A percentile compares a stretch with the other conserved stretches of the same genome.
Evolutionary conservation across 768 basidiomycete species (phyloP).

Genomic region (Suillus plorans): DNA sequence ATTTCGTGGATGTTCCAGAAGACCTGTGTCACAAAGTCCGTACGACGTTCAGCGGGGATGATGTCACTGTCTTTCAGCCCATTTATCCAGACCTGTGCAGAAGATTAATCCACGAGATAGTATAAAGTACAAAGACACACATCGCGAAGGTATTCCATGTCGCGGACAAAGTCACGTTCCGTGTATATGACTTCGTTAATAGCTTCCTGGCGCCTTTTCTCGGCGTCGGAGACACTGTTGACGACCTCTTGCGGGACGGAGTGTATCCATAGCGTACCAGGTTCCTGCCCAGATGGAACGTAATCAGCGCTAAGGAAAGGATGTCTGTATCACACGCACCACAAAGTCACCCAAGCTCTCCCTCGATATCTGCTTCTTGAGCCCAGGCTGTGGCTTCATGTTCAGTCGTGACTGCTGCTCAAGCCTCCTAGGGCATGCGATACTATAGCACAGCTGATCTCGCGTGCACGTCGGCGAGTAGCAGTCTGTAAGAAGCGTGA

Average conservation of each 20-base stretch:
- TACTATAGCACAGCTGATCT: slow-evolving; percentile 95
- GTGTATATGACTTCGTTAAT: slow-evolving; percentile 97
- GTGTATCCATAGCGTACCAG: slow-evolving; percentile 92
- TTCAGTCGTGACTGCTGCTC: slow-evolving; percentile 95
- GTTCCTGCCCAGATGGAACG: slow-evolving; percentile 50
- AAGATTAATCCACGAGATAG: neutral
- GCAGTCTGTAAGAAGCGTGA: slow-evolving; percentile 94
- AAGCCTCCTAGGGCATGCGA: slow-evolving; percentile 89
- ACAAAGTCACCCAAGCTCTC: slow-evolving; percentile 82
- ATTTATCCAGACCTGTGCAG: slow-evolving; percentile 79
- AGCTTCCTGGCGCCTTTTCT: slow-evolving; percentile 96
- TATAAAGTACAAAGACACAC: slow-evolving; percentile 43
- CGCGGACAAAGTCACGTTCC: slow-evolving; percentile 95
- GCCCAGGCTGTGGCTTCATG: slow-evolving; percentile 89
- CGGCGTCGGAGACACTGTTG: slow-evolving; percentile 86
- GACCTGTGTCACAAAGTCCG: slow-evolving; percentile 88
- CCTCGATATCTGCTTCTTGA: slow-evolving; percentile 79
- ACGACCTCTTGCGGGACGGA: slow-evolving; percentile 93
- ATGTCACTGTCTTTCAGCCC: slow-evolving; percentile 75
- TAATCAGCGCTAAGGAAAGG: slow-evolving; percentile 9
- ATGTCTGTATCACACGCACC: slow-evolving; percentile 37
- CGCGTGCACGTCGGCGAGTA: slow-evolving; percentile 97
- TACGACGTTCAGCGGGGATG: slow-evolving; percentile 72
- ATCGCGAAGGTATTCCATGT: slow-evolving; percentile 97
- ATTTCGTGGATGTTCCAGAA: slow-evolving; percentile 99